phyloP scores from a whole-genome alignment of 371 early-diverging fungal species.

The Rhizopus microsporus region DNA sequence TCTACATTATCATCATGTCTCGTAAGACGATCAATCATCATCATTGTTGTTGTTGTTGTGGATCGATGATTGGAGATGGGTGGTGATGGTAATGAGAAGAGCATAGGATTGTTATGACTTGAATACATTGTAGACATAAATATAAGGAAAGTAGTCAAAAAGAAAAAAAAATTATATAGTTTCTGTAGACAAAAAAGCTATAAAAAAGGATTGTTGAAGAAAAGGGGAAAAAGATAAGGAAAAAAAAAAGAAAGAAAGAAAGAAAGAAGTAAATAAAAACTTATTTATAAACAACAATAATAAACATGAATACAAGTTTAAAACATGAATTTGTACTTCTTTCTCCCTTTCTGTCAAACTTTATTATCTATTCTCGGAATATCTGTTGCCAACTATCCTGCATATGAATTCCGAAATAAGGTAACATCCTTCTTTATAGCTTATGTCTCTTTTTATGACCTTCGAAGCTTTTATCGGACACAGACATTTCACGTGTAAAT shows the following conservation, averaged over 20 bases:
- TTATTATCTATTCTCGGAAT: conserved; percentile 10
- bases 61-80: conserved; percentile 20
- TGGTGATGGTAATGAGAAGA: conserved; percentile 17
- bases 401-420: neutral
- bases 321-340: neutral
- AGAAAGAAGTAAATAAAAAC: neutral
- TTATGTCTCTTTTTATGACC: neutral
- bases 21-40: conserved; percentile 17
- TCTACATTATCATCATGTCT: conserved; percentile 14
- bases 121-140: neutral
- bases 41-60: conserved; percentile 1
- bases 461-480: neutral
- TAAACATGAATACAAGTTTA: conserved; percentile 4
- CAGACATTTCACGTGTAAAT: conserved; percentile 5
- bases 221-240: conserved; percentile 9
- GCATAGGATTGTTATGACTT: neutral
- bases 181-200: too few species aligned
- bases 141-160: neutral
- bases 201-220: conserved; percentile 7
- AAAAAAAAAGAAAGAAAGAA: conserved; percentile 1
- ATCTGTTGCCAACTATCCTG: conserved; percentile 2
- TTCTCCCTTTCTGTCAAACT: conserved; percentile 6
- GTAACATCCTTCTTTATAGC: neutral
- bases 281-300: conserved; percentile 4
- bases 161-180: neutral